Evolutionary conservation across 2,329 filamentous ascomycete species (phyloP).

Genomic region (Botrytis pseudocinerea): DNA sequence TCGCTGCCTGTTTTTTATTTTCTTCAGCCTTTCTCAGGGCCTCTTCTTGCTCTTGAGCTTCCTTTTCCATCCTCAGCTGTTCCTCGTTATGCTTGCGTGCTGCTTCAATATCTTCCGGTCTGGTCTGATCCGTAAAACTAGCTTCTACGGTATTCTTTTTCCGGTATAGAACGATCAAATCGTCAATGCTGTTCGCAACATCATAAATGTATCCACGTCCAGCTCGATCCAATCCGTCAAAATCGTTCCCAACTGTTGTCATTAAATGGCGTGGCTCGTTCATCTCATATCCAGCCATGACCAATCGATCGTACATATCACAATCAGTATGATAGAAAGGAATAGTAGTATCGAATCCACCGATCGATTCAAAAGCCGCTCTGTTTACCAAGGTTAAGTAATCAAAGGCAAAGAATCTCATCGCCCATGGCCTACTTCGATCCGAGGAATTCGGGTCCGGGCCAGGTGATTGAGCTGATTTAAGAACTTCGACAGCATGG

Average conservation of each 20-base stretch:
- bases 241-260: conserved; percentile 14
- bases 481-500: conserved; percentile 17
- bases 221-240: conserved; percentile 36
- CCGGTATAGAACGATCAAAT: conserved; percentile 50
- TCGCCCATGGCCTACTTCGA: conserved; percentile 46
- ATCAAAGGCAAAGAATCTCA: conserved; percentile 60
- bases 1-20: not conserved
- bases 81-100: not conserved
- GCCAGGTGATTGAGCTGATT: conserved; percentile 15
- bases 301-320: conserved; percentile 53
- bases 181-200: conserved; percentile 48
- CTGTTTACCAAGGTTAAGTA: conserved; percentile 58
- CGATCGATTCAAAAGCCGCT: conserved; percentile 47
- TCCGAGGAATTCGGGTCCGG: conserved; percentile 20
- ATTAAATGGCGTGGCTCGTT: conserved; percentile 19
- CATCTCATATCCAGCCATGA: conserved; percentile 49
- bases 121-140: conserved; percentile 41
- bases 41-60: not conserved
- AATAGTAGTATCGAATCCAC: conserved; percentile 59
- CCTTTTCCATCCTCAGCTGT: not conserved
- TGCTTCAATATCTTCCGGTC: conserved; percentile 14
- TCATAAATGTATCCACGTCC: conserved; percentile 49
- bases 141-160: conserved; percentile 41
- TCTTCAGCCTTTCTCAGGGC: not conserved
- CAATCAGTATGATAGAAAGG: conserved; percentile 60